Base-by-base conservation (phyloP, 2,329 filamentous ascomycete genomes). In the Fonsecaea nubica region DNA sequence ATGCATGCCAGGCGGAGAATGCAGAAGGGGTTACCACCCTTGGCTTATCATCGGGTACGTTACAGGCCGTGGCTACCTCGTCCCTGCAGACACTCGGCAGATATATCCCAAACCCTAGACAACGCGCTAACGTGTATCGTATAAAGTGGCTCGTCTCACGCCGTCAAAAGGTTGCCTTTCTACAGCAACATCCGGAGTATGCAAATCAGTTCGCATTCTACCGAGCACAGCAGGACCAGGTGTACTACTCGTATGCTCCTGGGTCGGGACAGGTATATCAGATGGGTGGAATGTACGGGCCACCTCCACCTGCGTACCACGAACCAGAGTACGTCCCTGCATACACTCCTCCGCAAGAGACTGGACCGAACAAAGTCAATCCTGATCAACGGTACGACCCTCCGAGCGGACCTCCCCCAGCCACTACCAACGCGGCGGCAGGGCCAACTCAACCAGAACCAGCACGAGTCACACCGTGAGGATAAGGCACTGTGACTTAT, bases 1-100 rank as follows among this genome's bases (percentile, higher is more conserved):
- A 78, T 86, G 55, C 92, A 94, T 78, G 92, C 91, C 54, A 86
- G 86, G 76, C 79, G 80, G 54, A 84, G 92, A 55, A 82, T 93
- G 70, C 83, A 81, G 67, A 89, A 88, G 76, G 90, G 90, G 1
- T 80, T 88, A 42, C 81, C 83, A 18, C 89, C 91, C 15, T 78
- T 93, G 40, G 79, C 78, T 68, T 94, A 94, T 75, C 91, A 95
- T 78, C 82, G 89, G 73, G 88, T 90, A 82, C 38, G 85, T 67
- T 30, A 15, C 7, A 15, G 8, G 30, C 3, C 42, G 4, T 18
- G 15, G 12, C 58, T 21, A 35, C 50, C 8, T 35, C 12, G 58
- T n/a, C 12, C 15, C 40, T 59, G 10, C 18, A 25, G 18, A 8
- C 21, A 50, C 45, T 50, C 45, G 18, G 21, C 18, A 25, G 45